Conservation (phyloP, 2,329 filamentous ascomycete genomes). For the Didymella pomorum region DNA sequence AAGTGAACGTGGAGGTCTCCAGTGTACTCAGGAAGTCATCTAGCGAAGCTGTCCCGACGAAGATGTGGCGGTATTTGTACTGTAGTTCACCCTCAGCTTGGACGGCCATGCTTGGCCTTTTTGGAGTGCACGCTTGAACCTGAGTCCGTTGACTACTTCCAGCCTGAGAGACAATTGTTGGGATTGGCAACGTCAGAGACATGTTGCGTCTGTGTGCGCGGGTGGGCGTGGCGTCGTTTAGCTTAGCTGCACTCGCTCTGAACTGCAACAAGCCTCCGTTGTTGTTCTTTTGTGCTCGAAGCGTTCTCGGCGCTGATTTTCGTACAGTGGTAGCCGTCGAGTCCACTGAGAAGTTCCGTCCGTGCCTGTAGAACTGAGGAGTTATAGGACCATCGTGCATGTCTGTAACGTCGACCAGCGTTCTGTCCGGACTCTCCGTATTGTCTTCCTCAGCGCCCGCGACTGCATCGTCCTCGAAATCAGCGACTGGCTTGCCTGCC, state of each 20-base stretch:
- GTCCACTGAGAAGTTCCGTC: neutral
- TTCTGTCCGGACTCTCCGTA: neutral
- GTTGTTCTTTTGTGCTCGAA: conserved; percentile 14
- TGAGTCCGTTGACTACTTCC: neutral
- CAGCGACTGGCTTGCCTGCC: no score
- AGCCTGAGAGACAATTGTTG: neutral
- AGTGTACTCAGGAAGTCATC: conserved; percentile 42
- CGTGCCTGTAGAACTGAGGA: neutral
- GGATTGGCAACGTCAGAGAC: conserved; percentile 34
- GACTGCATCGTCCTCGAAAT: neutral
- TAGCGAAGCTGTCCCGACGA: conserved; percentile 44
- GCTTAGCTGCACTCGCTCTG: conserved; percentile 26
- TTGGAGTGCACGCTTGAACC: conserved; percentile 3
- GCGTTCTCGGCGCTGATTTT: neutral
- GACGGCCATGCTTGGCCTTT: conserved; percentile 5
- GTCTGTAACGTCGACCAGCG: neutral
- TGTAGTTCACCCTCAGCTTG: conserved; percentile 39
- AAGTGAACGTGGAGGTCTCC: conserved; percentile 30
- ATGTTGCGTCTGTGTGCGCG: conserved; percentile 30
- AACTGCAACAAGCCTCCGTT: conserved; percentile 35
- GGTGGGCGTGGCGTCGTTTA: conserved; percentile 10
- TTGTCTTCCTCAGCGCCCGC: neutral
- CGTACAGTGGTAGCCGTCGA: neutral
- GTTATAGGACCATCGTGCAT: neutral
- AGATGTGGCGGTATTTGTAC: conserved; percentile 47